Evolutionary conservation across 495 filamentous ascomycete species (phyloP), one percentile per base, ranked within the genome.

Genomic region (Pyrenula massariospora): DNA sequence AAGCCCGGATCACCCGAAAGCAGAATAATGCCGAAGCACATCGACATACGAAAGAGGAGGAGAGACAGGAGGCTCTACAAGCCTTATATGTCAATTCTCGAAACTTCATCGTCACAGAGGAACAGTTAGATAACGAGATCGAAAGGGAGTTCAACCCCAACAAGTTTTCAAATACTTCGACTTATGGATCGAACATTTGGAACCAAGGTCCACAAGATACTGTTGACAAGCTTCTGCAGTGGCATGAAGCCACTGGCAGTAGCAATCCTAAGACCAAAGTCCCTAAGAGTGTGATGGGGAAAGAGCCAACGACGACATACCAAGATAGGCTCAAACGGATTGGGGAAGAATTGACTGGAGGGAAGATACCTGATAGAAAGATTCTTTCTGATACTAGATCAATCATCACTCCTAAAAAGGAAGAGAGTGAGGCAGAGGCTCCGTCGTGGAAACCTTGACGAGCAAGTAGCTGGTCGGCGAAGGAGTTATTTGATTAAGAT

Each of bases 321-420:
- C 74, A 77, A 60, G 69, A 79, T 60, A 77, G 85, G 68, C 70
- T 86, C 60, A 79, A 75, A 72, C 78, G 74, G 67, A 76, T 88
- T 62, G 81, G 75, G 20, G 85, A 88, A 69, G 73, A 81, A 65
- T 69, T 88, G 59, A 87, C 82, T 20, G 85, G 85, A 47, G 85
- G 84, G 56, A 87, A 84, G 73, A 72, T 86, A 5, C 31, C 31
- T 15, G 31, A 42, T 15, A 42, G 31, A 42, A 42, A 42, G 31
- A 15, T 42, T 5, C 31, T n/a, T n/a, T n/a, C n/a, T n/a, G n/a
- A n/a, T n/a, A n/a, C n/a, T n/a, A n/a, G n/a, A n/a, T n/a, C n/a
- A n/a, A n/a, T n/a, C n/a, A n/a, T n/a, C n/a, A n/a, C n/a, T n/a
- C n/a, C n/a, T n/a, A n/a, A n/a, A n/a, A n/a, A n/a, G n/a, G n/a